Evolutionary conservation across 495 filamentous ascomycete species (phyloP).

Genomic region (Xylaria palmicola): DNA sequence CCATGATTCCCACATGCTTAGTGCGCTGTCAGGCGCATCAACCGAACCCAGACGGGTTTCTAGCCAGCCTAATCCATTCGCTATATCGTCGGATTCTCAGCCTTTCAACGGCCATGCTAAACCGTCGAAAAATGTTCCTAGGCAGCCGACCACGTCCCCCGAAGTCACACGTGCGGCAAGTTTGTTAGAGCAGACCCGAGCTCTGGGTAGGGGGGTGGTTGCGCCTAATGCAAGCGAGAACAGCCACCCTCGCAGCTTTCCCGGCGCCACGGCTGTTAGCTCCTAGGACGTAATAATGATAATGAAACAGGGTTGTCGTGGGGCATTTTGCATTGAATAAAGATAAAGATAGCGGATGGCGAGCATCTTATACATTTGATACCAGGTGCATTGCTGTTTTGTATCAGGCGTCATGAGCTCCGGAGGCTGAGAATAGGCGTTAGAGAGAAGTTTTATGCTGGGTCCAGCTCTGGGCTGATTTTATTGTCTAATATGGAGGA

Average conservation of each 20-base stretch:
- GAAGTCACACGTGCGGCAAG: conserved; percentile 31
- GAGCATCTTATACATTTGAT: conserved; percentile 15
- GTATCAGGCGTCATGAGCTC: conserved; percentile 29
- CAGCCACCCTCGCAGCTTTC: conserved; percentile 14
- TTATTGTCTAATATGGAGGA: conserved; percentile 4
- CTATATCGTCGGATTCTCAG: conserved; percentile 26
- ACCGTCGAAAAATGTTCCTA: conserved; percentile 18
- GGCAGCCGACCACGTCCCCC: conserved; percentile 28
- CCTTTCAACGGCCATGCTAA: conserved; percentile 25
- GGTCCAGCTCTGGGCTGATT: background rate
- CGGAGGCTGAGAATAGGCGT: conserved; percentile 19
- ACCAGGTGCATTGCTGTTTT: conserved; percentile 33
- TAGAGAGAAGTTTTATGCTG: background rate
- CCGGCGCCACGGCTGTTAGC: conserved; percentile 4
- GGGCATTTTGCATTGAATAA: conserved; percentile 12
- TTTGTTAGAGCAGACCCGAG: conserved; percentile 29
- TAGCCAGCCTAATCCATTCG: conserved; percentile 32
- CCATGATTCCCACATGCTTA: conserved; percentile 25
- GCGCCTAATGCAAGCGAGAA: conserved; percentile 17
- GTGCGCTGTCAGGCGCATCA: conserved; percentile 22
- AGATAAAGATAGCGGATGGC: conserved; percentile 9
- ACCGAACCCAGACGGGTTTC: conserved; percentile 32
- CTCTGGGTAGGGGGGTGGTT: conserved; percentile 25
- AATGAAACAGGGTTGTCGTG: background rate
- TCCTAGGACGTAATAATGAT: conserved; percentile 3